Conservation (phyloP, 345 rosid species). For the Barbarea vulgaris region DNA sequence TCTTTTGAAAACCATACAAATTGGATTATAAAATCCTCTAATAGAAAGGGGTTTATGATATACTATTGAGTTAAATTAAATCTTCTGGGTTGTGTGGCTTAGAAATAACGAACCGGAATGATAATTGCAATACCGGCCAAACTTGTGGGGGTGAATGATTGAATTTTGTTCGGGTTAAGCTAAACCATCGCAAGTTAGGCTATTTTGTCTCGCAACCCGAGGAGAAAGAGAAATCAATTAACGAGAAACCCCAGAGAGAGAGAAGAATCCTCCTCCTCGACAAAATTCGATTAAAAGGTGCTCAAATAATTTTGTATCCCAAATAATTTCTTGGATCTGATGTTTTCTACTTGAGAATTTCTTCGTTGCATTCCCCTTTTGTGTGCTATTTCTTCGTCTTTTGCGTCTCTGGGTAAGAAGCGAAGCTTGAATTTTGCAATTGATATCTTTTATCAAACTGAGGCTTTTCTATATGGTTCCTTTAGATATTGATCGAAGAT, state of each 20-base stretch:
- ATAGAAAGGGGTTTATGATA: neutral
- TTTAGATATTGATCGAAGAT: constrained; percentile 11
- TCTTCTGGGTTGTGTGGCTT: constrained; percentile 11
- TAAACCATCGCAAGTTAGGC: constrained; percentile 27
- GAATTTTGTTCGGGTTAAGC: constrained; percentile 31
- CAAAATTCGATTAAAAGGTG: constrained; percentile 35
- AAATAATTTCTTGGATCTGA: constrained; percentile 32
- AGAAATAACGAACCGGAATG: constrained; percentile 27
- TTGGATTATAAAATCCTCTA: too few relatives aligned
- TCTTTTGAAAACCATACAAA: too few relatives aligned
- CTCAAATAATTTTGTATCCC: constrained; percentile 1
- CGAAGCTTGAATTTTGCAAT: constrained; percentile 26
- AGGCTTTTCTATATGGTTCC: neutral
- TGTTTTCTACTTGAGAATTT: neutral
- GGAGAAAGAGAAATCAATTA: constrained; percentile 23
- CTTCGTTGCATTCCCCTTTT: constrained; percentile 1
- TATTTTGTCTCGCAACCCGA: neutral
- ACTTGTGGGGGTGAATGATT: neutral
- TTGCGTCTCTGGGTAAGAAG: constrained; percentile 6
- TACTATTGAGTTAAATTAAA: too few relatives aligned
- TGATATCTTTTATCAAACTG: constrained; percentile 18
- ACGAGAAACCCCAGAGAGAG: constrained; percentile 27
- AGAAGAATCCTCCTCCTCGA: constrained; percentile 29
- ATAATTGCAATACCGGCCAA: constrained; percentile 1
- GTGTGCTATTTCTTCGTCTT: neutral